Percentiles rank a stretch among this genome's conserved stretches.
phyloP scores from a whole-genome alignment of 257 asterid species.

The Solanum chilense region DNA sequence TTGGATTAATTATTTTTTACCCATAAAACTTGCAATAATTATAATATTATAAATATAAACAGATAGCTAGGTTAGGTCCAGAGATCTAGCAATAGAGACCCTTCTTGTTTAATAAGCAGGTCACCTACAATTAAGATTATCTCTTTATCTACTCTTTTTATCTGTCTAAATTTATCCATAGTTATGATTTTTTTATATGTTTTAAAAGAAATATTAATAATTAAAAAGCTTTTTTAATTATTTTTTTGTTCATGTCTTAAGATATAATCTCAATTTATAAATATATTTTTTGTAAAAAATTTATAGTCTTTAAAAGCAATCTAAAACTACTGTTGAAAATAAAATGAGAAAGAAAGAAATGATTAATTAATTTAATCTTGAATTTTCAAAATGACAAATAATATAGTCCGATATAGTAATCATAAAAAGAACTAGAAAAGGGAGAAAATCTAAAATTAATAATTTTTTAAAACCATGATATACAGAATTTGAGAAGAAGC shows the following conservation, averaged over 20 bases:
- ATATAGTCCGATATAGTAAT: neutral
- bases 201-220: neutral
- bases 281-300: neutral
- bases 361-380: neutral
- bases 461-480: neutral
- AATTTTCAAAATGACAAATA: neutral
- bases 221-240: neutral
- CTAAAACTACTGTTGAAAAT: neutral
- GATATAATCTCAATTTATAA: neutral
- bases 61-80: neutral
- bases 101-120: neutral
- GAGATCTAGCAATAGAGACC: neutral
- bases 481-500: neutral
- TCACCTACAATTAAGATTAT: neutral
- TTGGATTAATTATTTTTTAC: neutral
- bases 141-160: neutral
- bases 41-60: neutral
- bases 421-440: neutral
- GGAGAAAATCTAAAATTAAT: no score
- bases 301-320: neutral
- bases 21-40: neutral
- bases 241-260: neutral
- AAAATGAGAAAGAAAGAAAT: neutral
- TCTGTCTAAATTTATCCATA: neutral
- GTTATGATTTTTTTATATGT: neutral